These are phyloP conservation scores for Trichoderma breve DNA, from an alignment of 2,329 filamentous ascomycete genomes.

Conservation along the genomic window DNA sequence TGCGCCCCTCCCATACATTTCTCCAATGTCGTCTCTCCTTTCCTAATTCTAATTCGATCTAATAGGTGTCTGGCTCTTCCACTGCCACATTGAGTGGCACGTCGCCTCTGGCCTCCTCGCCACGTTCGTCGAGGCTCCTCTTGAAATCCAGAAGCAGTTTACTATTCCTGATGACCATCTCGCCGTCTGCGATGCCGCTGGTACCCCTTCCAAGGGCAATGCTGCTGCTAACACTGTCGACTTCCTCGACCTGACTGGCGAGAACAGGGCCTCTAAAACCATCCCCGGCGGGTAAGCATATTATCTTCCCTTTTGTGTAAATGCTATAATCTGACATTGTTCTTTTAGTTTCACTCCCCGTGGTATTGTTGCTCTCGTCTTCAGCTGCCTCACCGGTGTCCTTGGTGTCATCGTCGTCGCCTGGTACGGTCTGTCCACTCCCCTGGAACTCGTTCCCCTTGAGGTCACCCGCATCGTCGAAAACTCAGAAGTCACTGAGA, in stretches of 20 bases:
- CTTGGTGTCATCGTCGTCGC: constrained; percentile 65
- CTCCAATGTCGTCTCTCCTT: not conserved
- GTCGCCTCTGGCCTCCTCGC: constrained; percentile 64
- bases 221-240: constrained; percentile 69
- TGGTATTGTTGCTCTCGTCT: constrained; percentile 72
- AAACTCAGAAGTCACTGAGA: not conserved
- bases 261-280: constrained; percentile 53
- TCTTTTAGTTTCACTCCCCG: constrained; percentile 59
- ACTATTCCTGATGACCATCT: constrained; percentile 59
- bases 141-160: constrained; percentile 58
- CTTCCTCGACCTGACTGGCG: constrained; percentile 60
- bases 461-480: constrained; percentile 19
- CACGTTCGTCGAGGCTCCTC: constrained; percentile 62
- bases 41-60: not conserved
- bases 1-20: not conserved
- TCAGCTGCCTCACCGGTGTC: constrained; percentile 67
- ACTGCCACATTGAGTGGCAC: constrained; percentile 82
- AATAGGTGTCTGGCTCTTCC: constrained; percentile 65
- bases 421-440: constrained; percentile 55
- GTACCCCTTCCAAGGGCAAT: constrained; percentile 60
- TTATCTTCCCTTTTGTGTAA: too few species aligned
- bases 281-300: constrained; percentile 65
- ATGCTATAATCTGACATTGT: too few species aligned
- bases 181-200: constrained; percentile 54
- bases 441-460: constrained; percentile 21